Conservation (phyloP, 768 basidiomycete species). For the Pulveroboletus sp. region DNA sequence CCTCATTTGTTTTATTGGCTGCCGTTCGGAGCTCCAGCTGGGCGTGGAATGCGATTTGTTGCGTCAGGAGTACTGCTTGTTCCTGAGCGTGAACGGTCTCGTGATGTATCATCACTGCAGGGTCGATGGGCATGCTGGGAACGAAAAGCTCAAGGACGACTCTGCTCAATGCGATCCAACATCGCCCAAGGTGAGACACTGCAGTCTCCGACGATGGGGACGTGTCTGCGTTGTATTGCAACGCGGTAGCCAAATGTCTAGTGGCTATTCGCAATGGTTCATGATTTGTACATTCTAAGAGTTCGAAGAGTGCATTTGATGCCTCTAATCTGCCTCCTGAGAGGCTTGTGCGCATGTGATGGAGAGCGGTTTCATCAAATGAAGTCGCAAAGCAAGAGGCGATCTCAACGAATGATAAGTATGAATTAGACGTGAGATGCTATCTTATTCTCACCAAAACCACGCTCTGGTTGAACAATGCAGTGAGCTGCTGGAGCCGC, state of each 20-base stretch:
- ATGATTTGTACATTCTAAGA: slow-evolving; percentile 33
- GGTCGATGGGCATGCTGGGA: slow-evolving; percentile 84
- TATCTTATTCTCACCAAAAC: slow-evolving; percentile 35
- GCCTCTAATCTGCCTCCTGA: slow-evolving; percentile 13
- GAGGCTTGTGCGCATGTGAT: slow-evolving; percentile 7
- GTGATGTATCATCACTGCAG: slow-evolving; percentile 59
- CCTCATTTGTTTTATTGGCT: slow-evolving; percentile 51
- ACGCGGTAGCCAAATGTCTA: slow-evolving; percentile 26
- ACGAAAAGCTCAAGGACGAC: slow-evolving; percentile 68
- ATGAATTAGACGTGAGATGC: background rate
- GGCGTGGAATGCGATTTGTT: slow-evolving; percentile 51
- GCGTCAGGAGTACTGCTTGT: slow-evolving; percentile 37
- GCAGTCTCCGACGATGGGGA: slow-evolving; percentile 16
- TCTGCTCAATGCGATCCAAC: slow-evolving; percentile 59
- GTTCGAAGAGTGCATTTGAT: slow-evolving; percentile 24
- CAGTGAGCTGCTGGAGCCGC: slow-evolving; percentile 41
- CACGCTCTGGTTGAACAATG: slow-evolving; percentile 39
- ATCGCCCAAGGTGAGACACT: slow-evolving; percentile 37
- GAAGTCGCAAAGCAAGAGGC: slow-evolving; percentile 41
- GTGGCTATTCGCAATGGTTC: slow-evolving; percentile 34
- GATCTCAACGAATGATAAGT: slow-evolving; percentile 32
- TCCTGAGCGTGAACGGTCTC: slow-evolving; percentile 40
- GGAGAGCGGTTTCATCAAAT: slow-evolving; percentile 28
- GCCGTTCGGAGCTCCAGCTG: slow-evolving; percentile 50
- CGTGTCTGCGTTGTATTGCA: slow-evolving; percentile 16